Evolutionary conservation across 2,329 filamentous ascomycete species (phyloP).

Genomic region (Talaromyces piceae): DNA sequence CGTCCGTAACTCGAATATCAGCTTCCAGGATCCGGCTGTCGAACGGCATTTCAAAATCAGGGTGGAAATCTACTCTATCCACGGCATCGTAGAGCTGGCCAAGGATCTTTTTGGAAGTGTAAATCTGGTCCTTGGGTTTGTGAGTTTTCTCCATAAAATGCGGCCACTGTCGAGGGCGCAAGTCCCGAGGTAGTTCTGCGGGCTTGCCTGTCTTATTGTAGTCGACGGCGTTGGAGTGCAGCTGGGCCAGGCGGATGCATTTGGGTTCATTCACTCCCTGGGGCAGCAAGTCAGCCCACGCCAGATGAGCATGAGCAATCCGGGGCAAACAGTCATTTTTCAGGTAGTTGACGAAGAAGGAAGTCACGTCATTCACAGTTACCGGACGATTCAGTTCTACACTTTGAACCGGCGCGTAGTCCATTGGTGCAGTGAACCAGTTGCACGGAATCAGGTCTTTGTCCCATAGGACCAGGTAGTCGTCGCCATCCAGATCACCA

Average conservation of each 20-base stretch:
- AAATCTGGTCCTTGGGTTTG: slow-evolving; percentile 43
- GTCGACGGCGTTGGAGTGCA: slow-evolving; percentile 90
- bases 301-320: slow-evolving; percentile 79
- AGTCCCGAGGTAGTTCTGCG: slow-evolving; percentile 56
- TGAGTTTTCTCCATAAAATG: slow-evolving; percentile 77
- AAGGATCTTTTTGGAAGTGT: slow-evolving; percentile 63
- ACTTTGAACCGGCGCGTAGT: slow-evolving; percentile 57
- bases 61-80: slow-evolving; percentile 59
- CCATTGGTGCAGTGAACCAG: slow-evolving; percentile 72
- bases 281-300: slow-evolving; percentile 57
- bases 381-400: slow-evolving; percentile 55
- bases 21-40: slow-evolving; percentile 62
- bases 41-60: slow-evolving; percentile 65
- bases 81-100: slow-evolving; percentile 79
- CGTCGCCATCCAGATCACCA: slow-evolving; percentile 91
- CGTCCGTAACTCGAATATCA: slow-evolving; percentile 50
- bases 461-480: slow-evolving; percentile 94
- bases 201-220: slow-evolving; percentile 84
- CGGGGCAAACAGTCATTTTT: slow-evolving; percentile 74
- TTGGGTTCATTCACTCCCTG: slow-evolving; percentile 59
- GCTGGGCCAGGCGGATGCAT: slow-evolving; percentile 66
- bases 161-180: slow-evolving; percentile 62
- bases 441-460: slow-evolving; percentile 58
- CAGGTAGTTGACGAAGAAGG: slow-evolving; percentile 89
- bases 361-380: slow-evolving; percentile 62